Percentiles rank a stretch among this genome's conserved stretches.
These are phyloP conservation scores for Erodium texanum DNA, from an alignment of 441 rosid species.

Conservation along the genomic window DNA sequence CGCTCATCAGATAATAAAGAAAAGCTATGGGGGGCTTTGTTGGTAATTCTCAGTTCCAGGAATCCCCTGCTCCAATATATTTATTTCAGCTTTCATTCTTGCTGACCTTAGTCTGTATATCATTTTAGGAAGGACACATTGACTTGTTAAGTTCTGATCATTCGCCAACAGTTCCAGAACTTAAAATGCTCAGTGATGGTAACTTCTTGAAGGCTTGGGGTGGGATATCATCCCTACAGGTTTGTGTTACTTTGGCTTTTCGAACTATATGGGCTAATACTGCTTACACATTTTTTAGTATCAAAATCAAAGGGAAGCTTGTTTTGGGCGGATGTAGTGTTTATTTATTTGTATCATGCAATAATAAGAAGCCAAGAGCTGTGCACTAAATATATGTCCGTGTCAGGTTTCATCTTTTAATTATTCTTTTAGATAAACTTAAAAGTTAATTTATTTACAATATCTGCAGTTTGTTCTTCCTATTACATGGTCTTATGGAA, in stretches of 20 bases:
- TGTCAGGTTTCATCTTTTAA: not conserved
- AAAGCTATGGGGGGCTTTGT: constrained; percentile 74
- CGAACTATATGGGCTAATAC: not conserved
- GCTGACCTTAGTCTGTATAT: constrained; percentile 13
- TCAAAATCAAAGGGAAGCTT: not conserved
- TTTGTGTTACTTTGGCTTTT: constrained; percentile 16
- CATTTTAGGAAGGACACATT: constrained; percentile 67
- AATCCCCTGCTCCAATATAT: constrained; percentile 7
- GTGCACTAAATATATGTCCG: not conserved
- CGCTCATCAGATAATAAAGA: constrained; percentile 69
- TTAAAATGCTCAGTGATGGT: constrained; percentile 66
- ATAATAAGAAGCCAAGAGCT: not conserved
- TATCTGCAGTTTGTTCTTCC: constrained; percentile 81
- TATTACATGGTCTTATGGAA: constrained; percentile 85
- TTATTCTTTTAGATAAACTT: no score
- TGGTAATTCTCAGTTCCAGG: constrained; percentile 36
- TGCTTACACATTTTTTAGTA: not conserved
- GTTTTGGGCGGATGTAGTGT: no score
- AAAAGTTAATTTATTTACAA: constrained; percentile 14
- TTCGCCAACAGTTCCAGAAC: constrained; percentile 83
- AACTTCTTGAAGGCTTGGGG: constrained; percentile 95
- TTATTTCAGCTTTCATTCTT: constrained; percentile 6
- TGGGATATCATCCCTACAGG: constrained; percentile 97
- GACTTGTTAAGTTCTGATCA: constrained; percentile 94
- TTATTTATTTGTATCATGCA: not conserved